Evolutionary conservation across 2,329 filamentous ascomycete species (phyloP).

Genomic region (Neofusicoccum sp.): DNA sequence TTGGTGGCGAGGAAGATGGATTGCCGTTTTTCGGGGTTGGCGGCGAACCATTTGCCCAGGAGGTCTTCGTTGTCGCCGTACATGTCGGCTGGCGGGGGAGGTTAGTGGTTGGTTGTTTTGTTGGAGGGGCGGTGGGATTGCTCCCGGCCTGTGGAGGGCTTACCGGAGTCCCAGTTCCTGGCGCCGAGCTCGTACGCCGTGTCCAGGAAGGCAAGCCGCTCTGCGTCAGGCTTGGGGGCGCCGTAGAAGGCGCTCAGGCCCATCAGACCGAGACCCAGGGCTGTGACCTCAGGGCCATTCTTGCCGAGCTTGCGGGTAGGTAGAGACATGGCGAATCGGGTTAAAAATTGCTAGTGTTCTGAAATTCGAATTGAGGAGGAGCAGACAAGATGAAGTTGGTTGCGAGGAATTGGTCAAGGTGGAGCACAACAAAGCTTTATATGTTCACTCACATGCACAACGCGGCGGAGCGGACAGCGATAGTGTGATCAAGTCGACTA

Average conservation of each 20-base stretch:
- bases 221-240: constrained; percentile 46
- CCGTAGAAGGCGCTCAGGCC: constrained; percentile 50
- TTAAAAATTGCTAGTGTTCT: too few species aligned
- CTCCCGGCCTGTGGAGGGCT: neutral
- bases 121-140: neutral
- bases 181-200: constrained; percentile 51
- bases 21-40: constrained; percentile 18
- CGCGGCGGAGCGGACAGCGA: too few species aligned
- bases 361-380: too few species aligned
- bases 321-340: constrained; percentile 25
- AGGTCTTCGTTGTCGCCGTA: constrained; percentile 37
- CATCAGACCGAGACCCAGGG: constrained; percentile 57
- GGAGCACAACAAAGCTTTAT: too few species aligned
- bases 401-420: too few species aligned
- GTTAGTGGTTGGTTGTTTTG: constrained; percentile 40
- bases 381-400: too few species aligned
- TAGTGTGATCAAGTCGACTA: too few species aligned
- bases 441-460: too few species aligned
- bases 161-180: constrained; percentile 51
- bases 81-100: constrained; percentile 23
- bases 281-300: constrained; percentile 51
- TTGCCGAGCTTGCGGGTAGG: constrained; percentile 51
- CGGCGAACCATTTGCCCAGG: constrained; percentile 35
- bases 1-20: constrained; percentile 47
- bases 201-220: constrained; percentile 54